Evolutionary conservation across 139 green algal genomes (phyloP).

Genomic region (Chlorokybus atmophyticus): DNA sequence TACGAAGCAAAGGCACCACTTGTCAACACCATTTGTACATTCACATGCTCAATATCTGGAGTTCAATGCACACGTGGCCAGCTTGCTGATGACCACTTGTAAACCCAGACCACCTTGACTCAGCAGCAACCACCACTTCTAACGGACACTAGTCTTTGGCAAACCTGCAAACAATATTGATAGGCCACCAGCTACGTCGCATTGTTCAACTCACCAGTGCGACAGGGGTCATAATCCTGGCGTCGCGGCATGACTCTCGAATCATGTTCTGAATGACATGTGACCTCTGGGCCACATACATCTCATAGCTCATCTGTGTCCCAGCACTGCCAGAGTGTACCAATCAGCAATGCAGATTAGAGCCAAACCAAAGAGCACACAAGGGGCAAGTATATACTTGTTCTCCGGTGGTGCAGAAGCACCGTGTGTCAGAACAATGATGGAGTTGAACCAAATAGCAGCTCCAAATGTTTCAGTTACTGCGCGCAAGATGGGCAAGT

Average conservation of each 20-base stretch:
- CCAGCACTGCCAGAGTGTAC: not conserved
- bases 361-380: not conserved
- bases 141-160: no score
- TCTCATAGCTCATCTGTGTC: slow-evolving; percentile 39
- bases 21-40: no score
- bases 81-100: no score
- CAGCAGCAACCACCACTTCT: no score
- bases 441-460: slow-evolving; percentile 53
- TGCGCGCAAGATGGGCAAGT: slow-evolving; percentile 42
- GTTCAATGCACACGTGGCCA: no score
- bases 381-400: slow-evolving; percentile 15
- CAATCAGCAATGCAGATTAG: not conserved
- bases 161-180: no score
- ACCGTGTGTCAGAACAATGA: slow-evolving; percentile 62
- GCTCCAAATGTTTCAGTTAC: slow-evolving; percentile 53
- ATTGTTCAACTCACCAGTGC: slow-evolving; percentile 25
- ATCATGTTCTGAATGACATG: slow-evolving; percentile 50
- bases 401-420: slow-evolving; percentile 47
- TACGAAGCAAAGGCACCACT: no score
- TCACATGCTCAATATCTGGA: no score
- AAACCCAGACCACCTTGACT: no score
- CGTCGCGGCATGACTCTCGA: slow-evolving; percentile 39
- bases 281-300: slow-evolving; percentile 44
- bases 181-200: no score
- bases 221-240: slow-evolving; percentile 57